These are phyloP conservation scores for Dryas alaskensis DNA, from an alignment of 306 rosid genomes.

Conservation along the genomic window DNA sequence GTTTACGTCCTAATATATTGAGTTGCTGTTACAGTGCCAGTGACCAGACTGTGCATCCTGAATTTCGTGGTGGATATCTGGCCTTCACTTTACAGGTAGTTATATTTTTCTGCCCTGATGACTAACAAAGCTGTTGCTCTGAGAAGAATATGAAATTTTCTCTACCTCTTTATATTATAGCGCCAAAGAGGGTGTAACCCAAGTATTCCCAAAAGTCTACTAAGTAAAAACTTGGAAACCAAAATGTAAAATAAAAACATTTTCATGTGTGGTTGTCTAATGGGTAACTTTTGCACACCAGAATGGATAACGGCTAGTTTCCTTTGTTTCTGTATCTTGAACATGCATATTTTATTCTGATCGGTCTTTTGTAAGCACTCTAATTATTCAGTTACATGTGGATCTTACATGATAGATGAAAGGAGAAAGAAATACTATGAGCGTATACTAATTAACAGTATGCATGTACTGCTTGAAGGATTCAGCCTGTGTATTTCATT, in stretches of 20 bases:
- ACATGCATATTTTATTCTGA: not conserved
- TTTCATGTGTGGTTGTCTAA: not conserved
- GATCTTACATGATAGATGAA: conserved; percentile 10
- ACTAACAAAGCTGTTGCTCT: not conserved
- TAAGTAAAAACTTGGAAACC: not conserved
- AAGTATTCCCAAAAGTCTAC: not conserved
- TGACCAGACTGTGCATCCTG: conserved; percentile 63
- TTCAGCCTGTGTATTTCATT: conserved; percentile 73
- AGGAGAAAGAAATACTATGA: conserved; percentile 11
- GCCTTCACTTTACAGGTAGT: conserved; percentile 81
- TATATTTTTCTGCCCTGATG: conserved; percentile 18
- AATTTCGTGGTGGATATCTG: conserved; percentile 82
- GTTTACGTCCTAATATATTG: conserved; percentile 12
- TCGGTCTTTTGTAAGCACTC: not conserved
- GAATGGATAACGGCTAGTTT: not conserved
- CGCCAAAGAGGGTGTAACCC: not conserved
- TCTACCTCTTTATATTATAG: not conserved
- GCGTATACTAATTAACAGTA: conserved; percentile 26
- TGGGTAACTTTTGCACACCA: not conserved
- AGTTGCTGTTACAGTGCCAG: conserved; percentile 51
- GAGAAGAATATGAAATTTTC: conserved; percentile 14
- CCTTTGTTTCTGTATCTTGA: not conserved
- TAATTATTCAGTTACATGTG: not conserved
- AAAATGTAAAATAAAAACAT: no score
- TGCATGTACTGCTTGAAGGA: conserved; percentile 52